Conservation (phyloP, 768 basidiomycete genomes). For the Boletus huronensis region DNA sequence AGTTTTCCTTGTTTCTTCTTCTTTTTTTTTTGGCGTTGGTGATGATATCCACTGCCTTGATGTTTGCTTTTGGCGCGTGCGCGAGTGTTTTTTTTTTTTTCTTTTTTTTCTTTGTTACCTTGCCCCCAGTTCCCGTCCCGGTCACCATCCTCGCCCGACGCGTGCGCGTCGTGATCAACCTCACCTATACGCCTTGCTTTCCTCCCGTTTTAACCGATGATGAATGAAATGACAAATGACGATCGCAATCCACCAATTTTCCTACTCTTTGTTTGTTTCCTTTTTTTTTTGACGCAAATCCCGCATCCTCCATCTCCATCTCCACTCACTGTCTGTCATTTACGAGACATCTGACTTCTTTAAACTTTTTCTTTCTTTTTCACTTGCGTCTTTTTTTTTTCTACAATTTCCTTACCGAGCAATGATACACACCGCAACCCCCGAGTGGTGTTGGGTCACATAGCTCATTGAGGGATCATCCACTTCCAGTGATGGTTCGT, state of each 20-base stretch:
- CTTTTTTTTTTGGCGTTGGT: background rate
- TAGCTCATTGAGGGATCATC: background rate
- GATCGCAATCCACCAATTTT: background rate
- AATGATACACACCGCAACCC: background rate
- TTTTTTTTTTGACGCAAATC: background rate
- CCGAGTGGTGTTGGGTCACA: background rate
- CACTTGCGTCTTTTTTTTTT: background rate
- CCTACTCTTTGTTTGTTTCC: background rate
- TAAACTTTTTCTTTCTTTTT: background rate
- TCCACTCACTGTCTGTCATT: constrained; percentile 10
- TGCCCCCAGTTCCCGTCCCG: background rate
- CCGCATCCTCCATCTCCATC: background rate
- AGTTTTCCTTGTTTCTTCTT: background rate
- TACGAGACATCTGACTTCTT: constrained; percentile 19
- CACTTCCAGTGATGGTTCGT: background rate
- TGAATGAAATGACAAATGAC: constrained; percentile 6
- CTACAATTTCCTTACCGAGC: constrained; percentile 1
- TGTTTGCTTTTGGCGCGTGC: constrained; percentile 1
- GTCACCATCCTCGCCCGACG: background rate
- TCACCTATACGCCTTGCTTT: background rate
- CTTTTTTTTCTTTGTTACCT: background rate
- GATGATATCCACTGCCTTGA: constrained; percentile 14
- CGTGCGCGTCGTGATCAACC: background rate
- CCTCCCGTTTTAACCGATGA: background rate
- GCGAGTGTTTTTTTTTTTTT: background rate